Evolutionary conservation across 208 protist species (phyloP), one percentile per base, ranked within the genome.

Genomic region (Crithidia acanthocephali): DNA sequence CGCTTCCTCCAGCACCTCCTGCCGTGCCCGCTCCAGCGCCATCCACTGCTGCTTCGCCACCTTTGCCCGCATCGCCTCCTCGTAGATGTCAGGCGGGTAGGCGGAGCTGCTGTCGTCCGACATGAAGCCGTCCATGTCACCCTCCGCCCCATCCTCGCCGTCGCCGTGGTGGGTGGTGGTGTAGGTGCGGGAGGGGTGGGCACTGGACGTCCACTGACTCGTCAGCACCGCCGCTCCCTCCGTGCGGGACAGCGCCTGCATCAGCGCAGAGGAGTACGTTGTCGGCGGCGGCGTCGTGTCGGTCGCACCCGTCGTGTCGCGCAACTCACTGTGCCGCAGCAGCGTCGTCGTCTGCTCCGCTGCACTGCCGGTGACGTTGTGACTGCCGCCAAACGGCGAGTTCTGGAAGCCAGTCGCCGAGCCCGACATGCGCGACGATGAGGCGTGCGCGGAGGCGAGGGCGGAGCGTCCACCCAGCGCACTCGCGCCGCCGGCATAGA

Each of bases 31-130:
- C 79, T 97, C 89, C 50, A 93, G 57, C 25, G 90, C 82, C 13
- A 80, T 69, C 92, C 92, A 97, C 80, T 92, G 90, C 73, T 88
- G 77, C 75, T 93, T 93, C 11, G 84, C 86, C 30, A 97, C 63
- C 68, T 88, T 85, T 18, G 75, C 78, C n/a, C 80, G 71, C 79
- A 93, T 91, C 25, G 73, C 92, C 25, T 90, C 81, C 32, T 90
- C 84, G 72, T 97, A 92, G 28, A 97, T 67, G 62, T 74, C 74
- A 25, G 53, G 65, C 15, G 63, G 51, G 71, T 66, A 70, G 42
- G 40, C 44, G 20, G 63, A 56, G 56, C 57, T 68, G 37, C 45
- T 68, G 37, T 27, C 32, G n/a, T 16, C 27, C 13, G 51, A 27
- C 37, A 25, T 51, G 33, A 9, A 25, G 0, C 61, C 45, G 27